Evolutionary conservation across 805 yeast species (phyloP), one percentile per base, ranked within the genome.

Genomic region (Nakazawaea pomicola): DNA sequence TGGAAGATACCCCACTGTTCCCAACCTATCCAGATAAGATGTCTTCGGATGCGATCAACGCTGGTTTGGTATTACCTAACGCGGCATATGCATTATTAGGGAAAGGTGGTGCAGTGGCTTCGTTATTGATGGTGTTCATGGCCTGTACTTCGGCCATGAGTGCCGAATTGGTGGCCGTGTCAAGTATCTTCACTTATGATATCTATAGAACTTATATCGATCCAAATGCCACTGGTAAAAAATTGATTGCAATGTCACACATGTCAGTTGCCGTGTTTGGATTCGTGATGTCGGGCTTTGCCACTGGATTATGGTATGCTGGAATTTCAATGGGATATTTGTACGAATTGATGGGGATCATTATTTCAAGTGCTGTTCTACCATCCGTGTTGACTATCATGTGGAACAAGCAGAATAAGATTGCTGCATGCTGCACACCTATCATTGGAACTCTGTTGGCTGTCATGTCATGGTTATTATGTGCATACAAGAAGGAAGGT

Each of bases 81-180:
- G 83, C 95, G 29, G 95, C 96, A 1, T 83, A 78, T 31, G 87
- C 95, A 0, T 64, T 89, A 31, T 68, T 89, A 62, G 96, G 96
- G 39, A 81, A 71, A 48, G 86, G 91, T 52, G 97, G 96, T 47
- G 95, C 95, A 4, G 90, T 78, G 36, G 90, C 90, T 27, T 74
- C 89, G 8, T 70, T 89, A 48, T 59, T 89, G 25, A 64, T 89
- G 68, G 76, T 88, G 9, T 89, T 89, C 61, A 84, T 87, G 90
- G 95, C 96, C 19, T 91, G 84, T 32, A 89, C 96, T 0, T 83
- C 95, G 36, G 95, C 96, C 19, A 78, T 86, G 74, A 84, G 95
- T 24, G 91, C 96, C 29, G 96, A 89, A 61, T 74, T 89, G 54
- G 85, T 89, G 56, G 83, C 96, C 2, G 90, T 86, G 15, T 83